phyloP scores from a whole-genome alignment of 2,329 filamentous ascomycete species.

The Aspergillus flavus region DNA sequence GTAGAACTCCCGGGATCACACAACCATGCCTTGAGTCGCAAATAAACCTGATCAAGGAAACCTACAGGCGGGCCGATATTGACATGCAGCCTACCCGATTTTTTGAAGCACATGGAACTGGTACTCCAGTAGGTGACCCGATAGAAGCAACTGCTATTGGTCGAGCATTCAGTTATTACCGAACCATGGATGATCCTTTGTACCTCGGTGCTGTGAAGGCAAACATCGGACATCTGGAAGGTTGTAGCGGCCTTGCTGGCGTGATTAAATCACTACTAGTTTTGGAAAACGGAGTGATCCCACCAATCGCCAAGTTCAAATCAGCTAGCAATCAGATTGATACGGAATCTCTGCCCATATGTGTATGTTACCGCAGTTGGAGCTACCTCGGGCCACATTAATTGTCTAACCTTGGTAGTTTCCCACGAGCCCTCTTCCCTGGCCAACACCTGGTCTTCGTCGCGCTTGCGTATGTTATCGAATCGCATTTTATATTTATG shows the following conservation, averaged over 20 bases:
- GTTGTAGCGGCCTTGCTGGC: constrained; percentile 53
- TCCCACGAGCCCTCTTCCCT: constrained; percentile 13
- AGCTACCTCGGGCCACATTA: too few relatives aligned
- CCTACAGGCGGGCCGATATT: constrained; percentile 31
- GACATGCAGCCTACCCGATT: constrained; percentile 27
- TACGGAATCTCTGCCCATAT: constrained; percentile 9
- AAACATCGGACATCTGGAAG: constrained; percentile 53
- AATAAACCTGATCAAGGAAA: constrained; percentile 37
- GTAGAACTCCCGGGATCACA: constrained; percentile 44
- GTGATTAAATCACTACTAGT: constrained; percentile 50
- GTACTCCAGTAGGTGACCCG: constrained; percentile 36
- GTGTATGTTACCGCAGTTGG: too few relatives aligned
- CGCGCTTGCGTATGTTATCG: constrained; percentile 14
- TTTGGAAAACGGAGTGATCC: constrained; percentile 44
- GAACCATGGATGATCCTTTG: constrained; percentile 20
- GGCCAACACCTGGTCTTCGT: constrained; percentile 22
- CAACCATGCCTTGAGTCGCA: constrained; percentile 44
- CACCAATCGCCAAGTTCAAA: constrained; percentile 50
- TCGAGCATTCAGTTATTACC: constrained; percentile 18
- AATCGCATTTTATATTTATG: too few relatives aligned
- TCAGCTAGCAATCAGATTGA: constrained; percentile 45
- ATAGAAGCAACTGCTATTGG: constrained; percentile 18
- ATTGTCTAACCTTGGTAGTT: neutral
- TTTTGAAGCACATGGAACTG: constrained; percentile 47
- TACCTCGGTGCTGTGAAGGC: constrained; percentile 35